Evolutionary conservation across 1,284 basidiomycete species (phyloP).

Genomic region (Golubevia sp.): DNA sequence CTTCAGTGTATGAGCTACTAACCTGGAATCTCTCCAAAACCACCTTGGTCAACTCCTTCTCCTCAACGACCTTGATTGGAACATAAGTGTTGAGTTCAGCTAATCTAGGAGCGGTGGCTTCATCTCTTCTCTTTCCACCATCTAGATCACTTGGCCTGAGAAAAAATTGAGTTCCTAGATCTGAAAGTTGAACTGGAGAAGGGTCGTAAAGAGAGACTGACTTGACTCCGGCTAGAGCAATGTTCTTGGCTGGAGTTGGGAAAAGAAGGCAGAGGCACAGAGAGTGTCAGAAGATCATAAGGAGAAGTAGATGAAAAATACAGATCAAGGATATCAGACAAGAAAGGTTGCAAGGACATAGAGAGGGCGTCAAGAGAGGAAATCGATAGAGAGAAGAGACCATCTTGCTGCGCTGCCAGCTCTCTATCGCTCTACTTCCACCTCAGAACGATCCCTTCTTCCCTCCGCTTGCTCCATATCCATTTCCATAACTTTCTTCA

Average conservation of each 20-base stretch:
- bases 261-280: not conserved
- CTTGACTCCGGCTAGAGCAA: conserved; percentile 59
- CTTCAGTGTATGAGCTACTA: too few relatives aligned
- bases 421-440: too few relatives aligned
- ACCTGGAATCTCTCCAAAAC: conserved; percentile 64
- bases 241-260: conserved; percentile 57
- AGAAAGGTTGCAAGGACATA: conserved; percentile 9
- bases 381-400: conserved; percentile 25
- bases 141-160: conserved; percentile 46
- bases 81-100: conserved; percentile 60
- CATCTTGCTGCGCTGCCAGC: too few relatives aligned
- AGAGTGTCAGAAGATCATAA: not conserved
- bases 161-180: conserved; percentile 60
- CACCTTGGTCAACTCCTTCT: conserved; percentile 30
- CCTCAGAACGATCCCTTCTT: too few relatives aligned
- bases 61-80: conserved; percentile 53
- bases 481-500: too few relatives aligned
- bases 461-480: too few relatives aligned
- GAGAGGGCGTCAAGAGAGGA: conserved; percentile 11
- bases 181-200: conserved; percentile 38
- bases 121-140: conserved; percentile 25
- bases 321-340: conserved; percentile 1
- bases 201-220: conserved; percentile 59
- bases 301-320: not conserved
- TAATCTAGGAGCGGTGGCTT: conserved; percentile 54